Evolutionary conservation across 2,329 filamentous ascomycete genomes (phyloP).

Genomic region (Diaporthe sp.): DNA sequence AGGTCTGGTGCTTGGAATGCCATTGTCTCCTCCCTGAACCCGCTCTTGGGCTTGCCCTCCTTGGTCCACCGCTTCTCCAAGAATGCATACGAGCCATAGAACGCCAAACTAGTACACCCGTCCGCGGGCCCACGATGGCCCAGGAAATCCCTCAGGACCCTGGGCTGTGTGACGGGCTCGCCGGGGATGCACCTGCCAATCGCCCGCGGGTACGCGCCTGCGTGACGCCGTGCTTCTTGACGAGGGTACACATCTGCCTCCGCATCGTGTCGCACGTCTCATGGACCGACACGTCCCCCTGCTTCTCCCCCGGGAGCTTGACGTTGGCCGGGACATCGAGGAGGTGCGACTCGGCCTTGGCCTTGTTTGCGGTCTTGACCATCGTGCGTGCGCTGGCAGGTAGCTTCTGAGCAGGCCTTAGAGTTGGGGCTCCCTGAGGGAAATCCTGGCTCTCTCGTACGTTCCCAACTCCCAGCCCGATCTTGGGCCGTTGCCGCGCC

Average conservation of each 20-base stretch:
- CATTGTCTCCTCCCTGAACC: constrained; percentile 62
- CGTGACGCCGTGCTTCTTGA: constrained; percentile 61
- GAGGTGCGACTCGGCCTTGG: not conserved
- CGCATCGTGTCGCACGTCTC: constrained; percentile 72
- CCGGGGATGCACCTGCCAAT: constrained; percentile 56
- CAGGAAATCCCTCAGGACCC: constrained; percentile 63
- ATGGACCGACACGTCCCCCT: constrained; percentile 61
- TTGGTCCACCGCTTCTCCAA: constrained; percentile 71
- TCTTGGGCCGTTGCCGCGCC: constrained; percentile 60
- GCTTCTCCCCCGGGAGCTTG: constrained; percentile 58
- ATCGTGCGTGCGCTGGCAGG: constrained; percentile 35
- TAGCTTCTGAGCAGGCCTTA: constrained; percentile 57
- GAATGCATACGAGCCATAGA: constrained; percentile 69
- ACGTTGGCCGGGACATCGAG: constrained; percentile 50
- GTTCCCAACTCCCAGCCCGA: constrained; percentile 52
- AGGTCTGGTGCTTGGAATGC: not conserved
- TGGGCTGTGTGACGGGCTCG: constrained; percentile 52
- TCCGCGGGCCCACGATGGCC: constrained; percentile 60
- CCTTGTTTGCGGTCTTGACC: constrained; percentile 8
- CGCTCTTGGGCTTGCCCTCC: constrained; percentile 65
- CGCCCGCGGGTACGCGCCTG: constrained; percentile 64
- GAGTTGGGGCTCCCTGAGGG: constrained; percentile 66
- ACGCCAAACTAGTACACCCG: constrained; percentile 62
- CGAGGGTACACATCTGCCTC: constrained; percentile 66
- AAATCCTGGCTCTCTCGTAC: constrained; percentile 54